Conservation (phyloP, 441 rosid species). For the Gossypium lobatum region DNA sequence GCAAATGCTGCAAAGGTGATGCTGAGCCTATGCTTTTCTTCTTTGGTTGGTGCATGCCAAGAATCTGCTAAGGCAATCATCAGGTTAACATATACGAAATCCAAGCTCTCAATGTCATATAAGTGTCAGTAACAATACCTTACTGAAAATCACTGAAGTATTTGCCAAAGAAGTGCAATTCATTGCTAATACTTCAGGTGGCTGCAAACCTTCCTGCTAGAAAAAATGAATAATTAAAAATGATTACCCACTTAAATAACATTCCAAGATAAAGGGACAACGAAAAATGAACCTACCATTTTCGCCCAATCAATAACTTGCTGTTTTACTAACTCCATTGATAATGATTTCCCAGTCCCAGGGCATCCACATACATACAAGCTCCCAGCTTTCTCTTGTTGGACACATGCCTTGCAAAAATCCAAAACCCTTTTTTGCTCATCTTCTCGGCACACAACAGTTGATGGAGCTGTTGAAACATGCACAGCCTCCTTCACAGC, state of each 20-base stretch:
- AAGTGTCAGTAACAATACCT: conserved; percentile 32
- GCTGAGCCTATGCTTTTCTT: conserved; percentile 35
- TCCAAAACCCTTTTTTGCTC: conserved; percentile 56
- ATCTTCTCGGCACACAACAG: conserved; percentile 53
- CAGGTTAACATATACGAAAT: conserved; percentile 16
- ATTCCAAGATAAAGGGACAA: not conserved
- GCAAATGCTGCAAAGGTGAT: conserved; percentile 57
- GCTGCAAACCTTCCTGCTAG: conserved; percentile 42
- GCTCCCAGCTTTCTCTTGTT: conserved; percentile 61
- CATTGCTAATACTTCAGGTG: conserved; percentile 46
- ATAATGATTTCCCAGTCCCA: conserved; percentile 80
- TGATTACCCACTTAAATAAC: not conserved
- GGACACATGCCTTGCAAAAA: conserved; percentile 51
- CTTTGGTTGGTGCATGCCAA: conserved; percentile 30
- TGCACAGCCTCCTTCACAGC: conserved; percentile 59
- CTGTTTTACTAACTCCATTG: conserved; percentile 63
- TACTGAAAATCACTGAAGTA: conserved; percentile 63
- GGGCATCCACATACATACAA: conserved; percentile 79
- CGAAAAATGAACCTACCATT: conserved; percentile 35
- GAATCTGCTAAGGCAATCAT: conserved; percentile 40
- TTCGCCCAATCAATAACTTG: conserved; percentile 51
- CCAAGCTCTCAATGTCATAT: not conserved
- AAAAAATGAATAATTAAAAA: not conserved
- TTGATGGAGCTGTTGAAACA: conserved; percentile 56
- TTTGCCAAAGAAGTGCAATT: conserved; percentile 68